Base-by-base conservation (phyloP, 441 rosid species). In the Syzygium malaccense region DNA sequence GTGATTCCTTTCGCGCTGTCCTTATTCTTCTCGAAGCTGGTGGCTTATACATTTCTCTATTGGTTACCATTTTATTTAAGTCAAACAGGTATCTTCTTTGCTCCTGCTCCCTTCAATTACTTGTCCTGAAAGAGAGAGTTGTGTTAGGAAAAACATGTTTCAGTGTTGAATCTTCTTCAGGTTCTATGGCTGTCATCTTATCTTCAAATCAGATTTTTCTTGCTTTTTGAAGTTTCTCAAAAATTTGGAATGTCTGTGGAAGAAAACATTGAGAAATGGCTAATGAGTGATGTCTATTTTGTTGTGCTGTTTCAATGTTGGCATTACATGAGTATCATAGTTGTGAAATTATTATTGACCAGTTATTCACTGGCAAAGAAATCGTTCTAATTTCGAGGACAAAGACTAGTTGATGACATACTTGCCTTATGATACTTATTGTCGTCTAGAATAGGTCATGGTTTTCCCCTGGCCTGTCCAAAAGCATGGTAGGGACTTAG, bases 41-140 rank as follows among this genome's bases (percentile, higher is more conserved):
- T 98, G 88, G 99, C 99, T 3, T 98, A 96, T 89, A 96, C 99
- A 4, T 98, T 98, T 92, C 94, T 97, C 90, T 98, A 94, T 85
- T 96, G 99, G 99, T 92, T 98, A 86, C 99, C 99, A 4, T 96
- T 96, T 93, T 98, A 98, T 91, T 91, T 98, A 37, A 96, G 98
- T 88, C 99, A 96, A 89, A 97, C 98, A 91, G 95, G 99, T 96
- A 92, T 85, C 87, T 90, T 90, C 85, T 88, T n/a, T 14, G 20
- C 64, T 60, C 88, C 86, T 86, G 83, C 55, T 71, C 58, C 60
- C 88, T 55, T 68, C 11, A 8, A 14, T 86, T 18, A 55, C 75
- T 28, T 51, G 57, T 71, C 55, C 85, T 84, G 78, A 49, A 55
- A 30, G 25, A 33, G 30, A 71, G 51, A 14, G 33, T 37, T 4